Conservation (phyloP, 768 basidiomycete species). For the Lepiota subincarnata region DNA sequence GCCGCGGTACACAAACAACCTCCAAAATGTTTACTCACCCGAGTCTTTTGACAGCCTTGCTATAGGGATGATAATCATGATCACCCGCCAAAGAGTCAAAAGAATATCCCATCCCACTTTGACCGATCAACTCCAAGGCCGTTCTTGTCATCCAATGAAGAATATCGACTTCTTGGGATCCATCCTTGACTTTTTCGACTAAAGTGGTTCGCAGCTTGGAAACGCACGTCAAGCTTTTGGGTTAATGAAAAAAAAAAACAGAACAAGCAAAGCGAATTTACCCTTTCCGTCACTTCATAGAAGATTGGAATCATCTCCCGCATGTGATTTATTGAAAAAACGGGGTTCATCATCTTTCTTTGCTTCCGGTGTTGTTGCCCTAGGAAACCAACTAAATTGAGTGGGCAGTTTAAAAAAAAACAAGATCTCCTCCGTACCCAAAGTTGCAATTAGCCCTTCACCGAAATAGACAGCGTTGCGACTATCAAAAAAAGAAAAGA, state of each 20-base stretch:
- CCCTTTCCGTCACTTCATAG: constrained; percentile 28
- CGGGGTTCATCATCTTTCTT: constrained; percentile 35
- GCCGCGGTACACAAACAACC: too few relatives aligned
- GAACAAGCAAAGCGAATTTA: constrained; percentile 13
- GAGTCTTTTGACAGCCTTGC: constrained; percentile 24
- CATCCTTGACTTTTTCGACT: constrained; percentile 18
- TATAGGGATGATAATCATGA: constrained; percentile 25
- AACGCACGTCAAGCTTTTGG: too few relatives aligned
- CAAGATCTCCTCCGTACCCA: background rate
- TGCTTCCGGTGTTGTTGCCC: constrained; percentile 40
- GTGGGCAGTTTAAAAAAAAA: too few relatives aligned
- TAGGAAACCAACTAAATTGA: constrained; percentile 12
- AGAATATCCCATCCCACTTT: constrained; percentile 39
- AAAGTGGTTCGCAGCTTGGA: constrained; percentile 22
- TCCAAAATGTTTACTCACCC: constrained; percentile 26
- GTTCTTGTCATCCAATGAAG: constrained; percentile 34
- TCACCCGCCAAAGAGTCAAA: constrained; percentile 34
- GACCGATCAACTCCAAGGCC: constrained; percentile 46
- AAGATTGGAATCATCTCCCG: constrained; percentile 36
- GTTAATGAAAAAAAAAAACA: too few relatives aligned
- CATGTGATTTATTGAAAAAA: constrained; percentile 33
- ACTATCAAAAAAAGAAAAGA: background rate
- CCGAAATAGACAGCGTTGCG: constrained; percentile 5
- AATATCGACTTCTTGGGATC: constrained; percentile 29
- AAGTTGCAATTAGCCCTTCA: constrained; percentile 11